These are phyloP conservation scores for Mycena albidolilacea DNA, from an alignment of 768 basidiomycete species.

Conservation along the genomic window DNA sequence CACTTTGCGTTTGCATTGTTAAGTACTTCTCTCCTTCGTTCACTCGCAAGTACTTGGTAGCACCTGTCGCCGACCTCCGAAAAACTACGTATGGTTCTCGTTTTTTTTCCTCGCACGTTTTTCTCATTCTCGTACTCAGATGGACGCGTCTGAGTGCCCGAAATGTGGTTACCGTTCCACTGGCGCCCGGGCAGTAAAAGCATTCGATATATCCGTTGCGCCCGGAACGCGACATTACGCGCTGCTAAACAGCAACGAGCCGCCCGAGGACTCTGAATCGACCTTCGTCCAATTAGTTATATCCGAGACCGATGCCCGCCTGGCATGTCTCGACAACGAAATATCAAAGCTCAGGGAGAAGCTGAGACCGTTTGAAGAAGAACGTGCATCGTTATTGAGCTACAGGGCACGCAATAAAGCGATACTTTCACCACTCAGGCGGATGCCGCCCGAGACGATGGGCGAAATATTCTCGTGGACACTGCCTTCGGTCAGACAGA, in stretches of 20 bases:
- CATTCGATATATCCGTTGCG: neutral
- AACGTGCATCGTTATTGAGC: neutral
- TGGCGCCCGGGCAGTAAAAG: neutral
- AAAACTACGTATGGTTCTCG: too few species aligned
- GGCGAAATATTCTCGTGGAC: too few species aligned
- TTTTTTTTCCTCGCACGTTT: too few species aligned
- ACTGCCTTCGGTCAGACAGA: too few species aligned
- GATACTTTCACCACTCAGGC: too few species aligned
- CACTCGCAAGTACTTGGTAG: too few species aligned
- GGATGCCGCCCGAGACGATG: too few species aligned
- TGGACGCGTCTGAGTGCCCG: neutral
- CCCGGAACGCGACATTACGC: neutral
- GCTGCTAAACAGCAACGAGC: conserved; percentile 13
- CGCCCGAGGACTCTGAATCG: neutral
- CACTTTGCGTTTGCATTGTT: too few species aligned
- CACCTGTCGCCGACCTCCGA: too few species aligned
- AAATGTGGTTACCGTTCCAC: neutral
- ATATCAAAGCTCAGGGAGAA: neutral
- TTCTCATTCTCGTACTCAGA: neutral
- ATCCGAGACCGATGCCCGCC: neutral
- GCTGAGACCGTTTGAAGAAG: neutral
- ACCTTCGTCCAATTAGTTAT: neutral
- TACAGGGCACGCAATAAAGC: neutral
- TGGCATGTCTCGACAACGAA: neutral
- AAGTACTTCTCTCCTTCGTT: too few species aligned